Base-by-base conservation (phyloP, 441 rosid species). In the Bruguiera hainesii region DNA sequence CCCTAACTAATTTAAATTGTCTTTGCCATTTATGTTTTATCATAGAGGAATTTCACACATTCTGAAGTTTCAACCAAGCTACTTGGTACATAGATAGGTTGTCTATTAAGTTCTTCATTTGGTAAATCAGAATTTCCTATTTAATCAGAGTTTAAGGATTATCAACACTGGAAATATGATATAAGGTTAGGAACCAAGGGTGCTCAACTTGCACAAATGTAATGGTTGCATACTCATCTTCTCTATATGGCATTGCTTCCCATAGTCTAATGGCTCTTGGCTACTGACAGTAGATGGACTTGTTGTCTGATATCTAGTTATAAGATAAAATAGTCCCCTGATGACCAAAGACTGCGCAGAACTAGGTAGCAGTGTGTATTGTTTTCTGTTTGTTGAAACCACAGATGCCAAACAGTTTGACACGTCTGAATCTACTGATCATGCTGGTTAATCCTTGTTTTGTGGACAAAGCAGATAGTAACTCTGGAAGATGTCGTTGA, bases 401-500 rank as follows among this genome's bases (percentile, higher is more conserved):
- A 11, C 26, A 26, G 25, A 21, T 18, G 26, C 25, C n/a, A 5
- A 25, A 13, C 19, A n/a, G 18, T 19, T 51, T 62, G 28, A 25
- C 8, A 13, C 25, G 29, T 29, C 37, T 1, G 3, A 26, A 18
- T 33, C 19, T 66, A 33, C 56, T 42, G 6, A 49, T 58, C 7
- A 29, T 51, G 37, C 51, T 28, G 65, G 42, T 11, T 48, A 60
- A 33, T 20, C 48, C 19, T 65, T 23, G 35, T 37, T 75, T 31
- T 64, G 16, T 70, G 70, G 64, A 59, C 75, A 79, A 69, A 71
- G 80, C 93, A 96, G 99, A 65, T 96, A 76, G 98, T 85, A 65
- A 90, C 98, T 56, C 82, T 96, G 65, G 99, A 96, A 85, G 99
- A 93, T 60, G 97, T 89, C 65, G 99, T 90, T 59, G 98, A 96